A percentile compares a stretch with the other conserved stretches of the same genome.
phyloP scores from a whole-genome alignment of 495 filamentous ascomycete species.

The Lasiosphaeria hispida region DNA sequence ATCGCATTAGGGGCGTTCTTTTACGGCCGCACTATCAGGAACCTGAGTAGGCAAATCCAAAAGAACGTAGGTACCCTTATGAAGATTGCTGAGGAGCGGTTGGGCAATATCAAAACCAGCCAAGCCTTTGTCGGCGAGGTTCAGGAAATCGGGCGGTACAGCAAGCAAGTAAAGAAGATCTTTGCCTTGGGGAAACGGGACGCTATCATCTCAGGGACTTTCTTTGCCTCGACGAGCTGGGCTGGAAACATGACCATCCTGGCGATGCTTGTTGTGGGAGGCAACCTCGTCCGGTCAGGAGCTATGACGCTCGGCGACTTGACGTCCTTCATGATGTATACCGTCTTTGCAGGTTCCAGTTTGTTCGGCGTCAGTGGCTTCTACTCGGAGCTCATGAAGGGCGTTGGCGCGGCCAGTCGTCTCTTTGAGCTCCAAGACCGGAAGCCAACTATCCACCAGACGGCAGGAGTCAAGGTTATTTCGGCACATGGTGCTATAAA shows the following conservation, averaged over 20 bases:
- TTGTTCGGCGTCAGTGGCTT: conserved; percentile 93
- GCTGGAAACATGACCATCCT: conserved; percentile 95
- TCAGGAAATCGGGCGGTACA: conserved; percentile 86
- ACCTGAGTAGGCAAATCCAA: conserved; percentile 86
- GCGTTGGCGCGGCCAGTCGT: conserved; percentile 90
- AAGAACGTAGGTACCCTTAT: conserved; percentile 86
- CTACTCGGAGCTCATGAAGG: conserved; percentile 98
- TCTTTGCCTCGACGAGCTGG: conserved; percentile 85
- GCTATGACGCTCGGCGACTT: conserved; percentile 87
- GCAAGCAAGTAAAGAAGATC: conserved; percentile 84
- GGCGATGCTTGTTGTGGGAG: conserved; percentile 86
- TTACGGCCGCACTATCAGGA: conserved; percentile 83
- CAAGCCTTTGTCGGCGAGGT: conserved; percentile 94
- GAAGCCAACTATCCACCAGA: conserved; percentile 79
- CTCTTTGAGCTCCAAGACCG: conserved; percentile 96
- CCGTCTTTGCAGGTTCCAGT: conserved; percentile 85
- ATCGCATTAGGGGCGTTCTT: conserved; percentile 89
- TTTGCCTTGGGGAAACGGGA: conserved; percentile 84
- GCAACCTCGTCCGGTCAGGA: conserved; percentile 81
- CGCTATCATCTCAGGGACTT: conserved; percentile 82
- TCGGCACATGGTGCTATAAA: conserved; percentile 84
- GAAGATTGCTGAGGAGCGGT: conserved; percentile 93
- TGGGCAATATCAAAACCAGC: conserved; percentile 92
- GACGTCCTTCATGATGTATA: conserved; percentile 98
- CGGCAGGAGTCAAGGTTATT: conserved; percentile 68